Evolutionary conservation across 2,329 filamentous ascomycete genomes (phyloP).

Genomic region (Fusarium sacchari): DNA sequence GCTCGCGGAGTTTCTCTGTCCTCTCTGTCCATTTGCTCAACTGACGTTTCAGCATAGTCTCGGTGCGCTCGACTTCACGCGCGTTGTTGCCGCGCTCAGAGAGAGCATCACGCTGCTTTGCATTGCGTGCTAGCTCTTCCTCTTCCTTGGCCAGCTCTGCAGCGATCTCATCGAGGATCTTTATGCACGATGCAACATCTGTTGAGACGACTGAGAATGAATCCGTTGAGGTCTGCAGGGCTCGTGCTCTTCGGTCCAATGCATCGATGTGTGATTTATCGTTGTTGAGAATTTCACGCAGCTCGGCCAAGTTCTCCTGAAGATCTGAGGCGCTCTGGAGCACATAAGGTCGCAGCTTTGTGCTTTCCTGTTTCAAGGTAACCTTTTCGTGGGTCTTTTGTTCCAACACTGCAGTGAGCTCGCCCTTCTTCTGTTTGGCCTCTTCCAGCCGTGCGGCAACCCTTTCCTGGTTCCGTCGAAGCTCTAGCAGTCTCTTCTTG

Average conservation of each 20-base stretch:
- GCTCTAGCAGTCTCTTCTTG: slow-evolving; percentile 81
- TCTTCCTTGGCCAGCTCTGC: slow-evolving; percentile 90
- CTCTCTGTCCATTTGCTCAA: slow-evolving; percentile 86
- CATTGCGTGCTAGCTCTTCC: slow-evolving; percentile 83
- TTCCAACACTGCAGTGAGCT: slow-evolving; percentile 77
- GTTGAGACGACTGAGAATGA: slow-evolving; percentile 85
- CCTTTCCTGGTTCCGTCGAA: slow-evolving; percentile 83
- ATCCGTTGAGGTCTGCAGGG: slow-evolving; percentile 90
- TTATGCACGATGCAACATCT: slow-evolving; percentile 89
- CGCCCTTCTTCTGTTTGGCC: slow-evolving; percentile 80
- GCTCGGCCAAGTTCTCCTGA: slow-evolving; percentile 82
- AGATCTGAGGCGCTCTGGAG: slow-evolving; percentile 86
- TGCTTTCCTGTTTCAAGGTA: slow-evolving; percentile 81
- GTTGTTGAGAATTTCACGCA: slow-evolving; percentile 78
- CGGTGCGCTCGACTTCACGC: slow-evolving; percentile 88
- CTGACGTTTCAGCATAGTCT: slow-evolving; percentile 84
- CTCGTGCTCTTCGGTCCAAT: slow-evolving; percentile 86
- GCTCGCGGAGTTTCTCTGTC: slow-evolving; percentile 83
- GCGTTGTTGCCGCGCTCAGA: slow-evolving; percentile 90
- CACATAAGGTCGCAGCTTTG: slow-evolving; percentile 91
- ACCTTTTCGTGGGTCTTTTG: slow-evolving; percentile 76
- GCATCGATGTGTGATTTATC: slow-evolving; percentile 89
- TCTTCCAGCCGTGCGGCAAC: slow-evolving; percentile 86
- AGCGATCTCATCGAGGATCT: slow-evolving; percentile 87
- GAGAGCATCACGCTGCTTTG: slow-evolving; percentile 85